Percentiles rank a stretch among this genome's conserved stretches.
These are phyloP conservation scores for Cyphellophora europaea DNA, from an alignment of 2,329 filamentous ascomycete species.

Conservation along the genomic window DNA sequence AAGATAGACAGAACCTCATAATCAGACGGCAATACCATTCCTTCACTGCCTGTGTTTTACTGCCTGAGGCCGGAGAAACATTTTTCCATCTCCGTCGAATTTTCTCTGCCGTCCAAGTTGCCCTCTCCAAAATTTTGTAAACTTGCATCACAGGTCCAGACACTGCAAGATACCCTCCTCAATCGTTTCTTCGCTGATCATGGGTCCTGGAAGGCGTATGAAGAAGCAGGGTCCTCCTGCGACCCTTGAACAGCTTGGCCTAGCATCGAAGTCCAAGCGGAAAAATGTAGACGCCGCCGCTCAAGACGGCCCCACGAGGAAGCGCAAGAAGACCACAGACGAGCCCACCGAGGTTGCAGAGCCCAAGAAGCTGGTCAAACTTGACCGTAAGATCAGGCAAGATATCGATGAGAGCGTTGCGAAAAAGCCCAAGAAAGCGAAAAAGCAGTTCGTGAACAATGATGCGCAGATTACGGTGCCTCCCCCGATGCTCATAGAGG, in stretches of 20 bases:
- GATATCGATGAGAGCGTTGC: conserved; percentile 24
- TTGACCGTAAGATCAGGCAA: conserved; percentile 21
- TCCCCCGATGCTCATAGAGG: conserved; percentile 22
- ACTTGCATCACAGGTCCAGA: no score
- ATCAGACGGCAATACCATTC: no score
- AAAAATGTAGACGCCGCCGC: conserved; percentile 66
- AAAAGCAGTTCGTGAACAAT: conserved; percentile 21
- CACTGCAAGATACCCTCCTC: no score
- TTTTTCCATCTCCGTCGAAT: no score
- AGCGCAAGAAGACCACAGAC: conserved; percentile 50
- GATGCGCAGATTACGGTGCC: conserved; percentile 19
- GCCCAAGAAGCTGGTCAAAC: conserved; percentile 32
- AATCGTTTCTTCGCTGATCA: no score
- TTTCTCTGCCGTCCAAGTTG: no score
- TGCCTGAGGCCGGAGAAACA: no score
- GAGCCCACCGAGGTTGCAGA: conserved; percentile 30
- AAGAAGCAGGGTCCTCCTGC: conserved; percentile 88
- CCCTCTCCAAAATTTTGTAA: no score
- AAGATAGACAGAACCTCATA: no score
- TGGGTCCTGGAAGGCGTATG: conserved; percentile 88
- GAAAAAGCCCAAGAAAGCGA: conserved; percentile 24
- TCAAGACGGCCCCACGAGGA: conserved; percentile 48
- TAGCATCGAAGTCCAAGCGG: conserved; percentile 58
- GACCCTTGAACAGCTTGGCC: conserved; percentile 63
- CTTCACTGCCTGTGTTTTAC: no score